Percentiles rank a stretch among this genome's conserved stretches.
Evolutionary conservation across 2,329 filamentous ascomycete genomes (phyloP).

Genomic region (Cytospora mali): DNA sequence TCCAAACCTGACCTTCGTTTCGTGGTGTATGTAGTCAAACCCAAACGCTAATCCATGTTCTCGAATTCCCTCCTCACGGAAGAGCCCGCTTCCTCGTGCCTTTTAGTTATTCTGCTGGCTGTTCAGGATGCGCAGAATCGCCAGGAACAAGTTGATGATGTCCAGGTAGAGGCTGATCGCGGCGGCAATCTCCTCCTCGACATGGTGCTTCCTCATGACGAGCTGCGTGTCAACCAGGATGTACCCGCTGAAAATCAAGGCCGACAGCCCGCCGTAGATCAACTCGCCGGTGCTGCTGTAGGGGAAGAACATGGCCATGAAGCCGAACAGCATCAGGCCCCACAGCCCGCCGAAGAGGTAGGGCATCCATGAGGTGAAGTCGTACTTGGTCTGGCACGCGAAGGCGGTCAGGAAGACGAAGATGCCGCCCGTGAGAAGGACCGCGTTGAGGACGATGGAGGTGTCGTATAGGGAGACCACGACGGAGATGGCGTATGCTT

Average conservation of each 20-base stretch:
- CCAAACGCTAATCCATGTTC: neutral
- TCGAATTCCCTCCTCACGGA: neutral
- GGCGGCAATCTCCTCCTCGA: slow-evolving; percentile 96
- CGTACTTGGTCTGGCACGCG: slow-evolving; percentile 96
- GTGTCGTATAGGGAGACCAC: slow-evolving; percentile 89
- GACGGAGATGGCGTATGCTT: slow-evolving; percentile 92
- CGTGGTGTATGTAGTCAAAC: neutral
- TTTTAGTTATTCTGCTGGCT: slow-evolving; percentile 88
- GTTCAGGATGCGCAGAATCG: slow-evolving; percentile 94
- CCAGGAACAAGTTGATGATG: slow-evolving; percentile 95
- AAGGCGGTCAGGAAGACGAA: slow-evolving; percentile 82
- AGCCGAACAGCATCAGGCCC: slow-evolving; percentile 88
- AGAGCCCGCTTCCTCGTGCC: neutral
- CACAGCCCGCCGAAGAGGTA: slow-evolving; percentile 91
- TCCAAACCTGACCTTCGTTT: neutral
- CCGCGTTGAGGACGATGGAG: slow-evolving; percentile 83
- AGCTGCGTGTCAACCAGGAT: slow-evolving; percentile 96
- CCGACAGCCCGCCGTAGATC: slow-evolving; percentile 78
- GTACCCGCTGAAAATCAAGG: slow-evolving; percentile 90
- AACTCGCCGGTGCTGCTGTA: slow-evolving; percentile 81
- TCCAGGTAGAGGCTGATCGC: slow-evolving; percentile 94
- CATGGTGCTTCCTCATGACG: slow-evolving; percentile 92
- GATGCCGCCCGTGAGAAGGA: slow-evolving; percentile 83
- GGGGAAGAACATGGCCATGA: slow-evolving; percentile 90
- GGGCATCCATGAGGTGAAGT: slow-evolving; percentile 96